Base-by-base conservation (phyloP, 257 asterid genomes). In the Salvia rosmarinus region DNA sequence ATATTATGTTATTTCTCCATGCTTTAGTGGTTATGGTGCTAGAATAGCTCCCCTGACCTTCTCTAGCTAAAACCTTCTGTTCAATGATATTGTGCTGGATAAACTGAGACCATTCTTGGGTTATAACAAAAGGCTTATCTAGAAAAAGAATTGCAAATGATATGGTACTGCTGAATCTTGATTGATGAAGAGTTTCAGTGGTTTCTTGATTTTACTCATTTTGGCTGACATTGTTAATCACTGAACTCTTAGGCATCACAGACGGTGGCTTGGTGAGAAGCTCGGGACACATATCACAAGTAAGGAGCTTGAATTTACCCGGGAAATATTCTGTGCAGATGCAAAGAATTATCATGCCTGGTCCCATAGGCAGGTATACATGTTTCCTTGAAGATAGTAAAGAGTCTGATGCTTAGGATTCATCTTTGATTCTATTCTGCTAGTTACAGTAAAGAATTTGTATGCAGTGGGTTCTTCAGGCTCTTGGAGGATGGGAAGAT, bases 291-390 rank as follows among this genome's bases (percentile, higher is more conserved):
- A 55, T 66, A 79, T 83, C 75, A 73, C 78, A 47, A 70, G 34
- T 40, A 81, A 74, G 80, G 99, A 95, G 83, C 95, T 89, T 54
- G 90, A 91, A 75, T 88, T 86, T 75, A 89, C 96, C 3, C 83
- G 73, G 82, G 84, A 78, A 80, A 81, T 88, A 51, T 88, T 95
- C 74, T 46, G 78, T 57, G 77, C 69, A 58, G 99, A 95, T 86
- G 93, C 99, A 73, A 95, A 95, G 81, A 72, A 95, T 75, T 95
- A 95, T 86, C 99, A 91, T 71, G 95, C 98, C 32, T 95, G 99
- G 99, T 91, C 96, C 68, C 97, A 95, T 79, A 85, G 99, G 85
- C 98, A 92, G 96, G 98, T 92, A 19, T 54, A 54, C 65, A 12
- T 55, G 12, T 52, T 47, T 37, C n/a, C 64, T 39, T 68, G 32